A percentile compares a stretch with the other conserved stretches of the same genome.
Evolutionary conservation across 1,284 basidiomycete genomes (phyloP).

Genomic region (Ustilago vetiveriae): DNA sequence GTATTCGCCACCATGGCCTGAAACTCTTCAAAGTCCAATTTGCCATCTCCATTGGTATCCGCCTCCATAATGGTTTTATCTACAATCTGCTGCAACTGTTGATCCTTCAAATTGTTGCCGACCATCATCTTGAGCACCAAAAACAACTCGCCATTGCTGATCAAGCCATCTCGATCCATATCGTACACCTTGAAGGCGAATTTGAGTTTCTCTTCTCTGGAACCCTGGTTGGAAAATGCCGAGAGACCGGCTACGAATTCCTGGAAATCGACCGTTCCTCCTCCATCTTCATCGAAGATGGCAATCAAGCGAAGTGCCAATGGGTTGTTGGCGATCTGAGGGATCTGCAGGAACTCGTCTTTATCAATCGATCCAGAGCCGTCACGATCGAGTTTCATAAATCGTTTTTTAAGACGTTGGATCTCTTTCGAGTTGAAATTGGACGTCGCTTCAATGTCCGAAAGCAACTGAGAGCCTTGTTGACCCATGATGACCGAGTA

Average conservation of each 20-base stretch:
- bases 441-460: constrained; percentile 89
- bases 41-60: constrained; percentile 95
- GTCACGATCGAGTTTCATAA: constrained; percentile 99
- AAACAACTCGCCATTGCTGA: constrained; percentile 99
- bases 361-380: constrained; percentile 97
- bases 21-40: constrained; percentile 96
- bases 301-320: constrained; percentile 97
- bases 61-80: constrained; percentile 99
- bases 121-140: constrained; percentile 99
- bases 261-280: constrained; percentile 98
- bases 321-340: constrained; percentile 97
- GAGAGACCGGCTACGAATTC: constrained; percentile 97
- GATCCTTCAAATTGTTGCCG: constrained; percentile 98
- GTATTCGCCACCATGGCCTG: constrained; percentile 96
- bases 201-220: constrained; percentile 92
- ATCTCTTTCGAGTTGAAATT: constrained; percentile 72
- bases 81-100: constrained; percentile 98
- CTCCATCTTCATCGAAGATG: constrained; percentile 98
- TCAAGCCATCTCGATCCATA: constrained; percentile 94
- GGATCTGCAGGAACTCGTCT: constrained; percentile 98
- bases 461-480: constrained; percentile 86
- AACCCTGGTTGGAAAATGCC: constrained; percentile 95
- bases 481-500: constrained; percentile 65
- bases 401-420: constrained; percentile 92
- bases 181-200: constrained; percentile 99